Evolutionary conservation across 2,329 filamentous ascomycete species (phyloP), one percentile per base, ranked within the genome.

Genomic region (Huntiella moniliformis): DNA sequence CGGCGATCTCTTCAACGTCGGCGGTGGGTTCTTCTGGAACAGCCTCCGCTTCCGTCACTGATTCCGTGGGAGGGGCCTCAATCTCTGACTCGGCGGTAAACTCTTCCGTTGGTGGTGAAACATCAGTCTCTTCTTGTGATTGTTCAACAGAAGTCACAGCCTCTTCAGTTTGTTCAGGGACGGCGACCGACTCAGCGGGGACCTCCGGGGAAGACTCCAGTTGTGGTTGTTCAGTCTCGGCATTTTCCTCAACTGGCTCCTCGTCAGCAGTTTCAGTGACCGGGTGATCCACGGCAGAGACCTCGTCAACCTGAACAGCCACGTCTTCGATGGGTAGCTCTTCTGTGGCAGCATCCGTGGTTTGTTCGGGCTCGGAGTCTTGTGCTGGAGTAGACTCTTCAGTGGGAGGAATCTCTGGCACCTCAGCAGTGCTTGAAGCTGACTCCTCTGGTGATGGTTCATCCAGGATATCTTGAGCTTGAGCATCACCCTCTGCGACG

Each of bases 31-130:
- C 33, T 32, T 53, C 48, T 33, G 42, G 44, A n/a, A 16, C 47
- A 54, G 52, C 45, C 52, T 53, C 37, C 11, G 5, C 12, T 22
- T 13, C 12, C 38, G 47, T 34, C 4, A 38, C 39, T 8, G 50
- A 36, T 11, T 46, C 41, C 34, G 33, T 44, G n/a, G 34, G n/a
- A 15, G 8, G 11, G 34, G 49, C 47, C 12, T 36, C 34, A 36
- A 36, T 5, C 12, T 36, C 15, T 36, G 34, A 4, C 18, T 41
- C 39, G 3, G 18, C 8, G 12, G 34, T 36, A 41, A 17, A 28
- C 12, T n/a, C 15, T 15, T 36, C 34, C 15, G 34, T 13, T 36
- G 12, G 12, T n/a, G 34, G 12, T n/a, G 34, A n/a, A 2, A 15
- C 34, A n/a, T n/a, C 15, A 36, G 34, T n/a, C 15, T 36, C 34